Percentiles rank a stretch among this genome's conserved stretches.
phyloP scores from a whole-genome alignment of 2,329 filamentous ascomycete species.

The Ustilaginoidea virens region DNA sequence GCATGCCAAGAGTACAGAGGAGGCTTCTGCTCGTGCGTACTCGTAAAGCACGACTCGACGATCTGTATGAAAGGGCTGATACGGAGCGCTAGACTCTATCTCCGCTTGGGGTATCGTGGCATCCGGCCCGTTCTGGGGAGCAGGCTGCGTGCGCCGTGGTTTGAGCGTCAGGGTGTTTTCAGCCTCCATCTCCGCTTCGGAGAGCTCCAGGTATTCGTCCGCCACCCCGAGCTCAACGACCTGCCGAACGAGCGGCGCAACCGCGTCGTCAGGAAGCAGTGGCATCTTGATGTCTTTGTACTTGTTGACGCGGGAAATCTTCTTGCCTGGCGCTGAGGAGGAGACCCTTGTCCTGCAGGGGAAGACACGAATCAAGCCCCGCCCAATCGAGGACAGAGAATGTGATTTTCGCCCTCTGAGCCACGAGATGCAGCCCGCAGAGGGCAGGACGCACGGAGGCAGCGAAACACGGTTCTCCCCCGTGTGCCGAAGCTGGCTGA shows the following conservation, averaged over 20 bases:
- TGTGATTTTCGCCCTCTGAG: conserved; percentile 46
- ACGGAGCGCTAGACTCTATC: conserved; percentile 90
- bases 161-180: conserved; percentile 38
- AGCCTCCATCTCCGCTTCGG: conserved; percentile 35
- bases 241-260: conserved; percentile 40
- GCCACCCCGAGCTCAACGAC: conserved; percentile 34
- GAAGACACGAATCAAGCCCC: conserved; percentile 52
- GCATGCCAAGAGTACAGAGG: conserved; percentile 25
- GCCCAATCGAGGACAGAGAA: conserved; percentile 47
- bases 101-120: conserved; percentile 63
- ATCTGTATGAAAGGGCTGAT: conserved; percentile 92
- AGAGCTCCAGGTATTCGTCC: conserved; percentile 39
- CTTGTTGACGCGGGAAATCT: conserved; percentile 37
- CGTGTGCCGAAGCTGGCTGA: conserved; percentile 57
- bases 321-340: conserved; percentile 35
- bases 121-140: conserved; percentile 30
- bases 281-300: conserved; percentile 54
- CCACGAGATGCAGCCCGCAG: conserved; percentile 48
- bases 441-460: conserved; percentile 39
- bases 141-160: conserved; percentile 18
- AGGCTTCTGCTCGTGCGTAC: conserved; percentile 26
- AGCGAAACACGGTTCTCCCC: conserved; percentile 62
- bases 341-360: conserved; percentile 40
- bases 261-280: conserved; percentile 40
- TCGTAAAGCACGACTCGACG: conserved; percentile 65